Percentiles rank a stretch among this genome's conserved stretches.
phyloP scores from a whole-genome alignment of 495 filamentous ascomycete genomes.

The Lindgomyces ingoldianus region DNA sequence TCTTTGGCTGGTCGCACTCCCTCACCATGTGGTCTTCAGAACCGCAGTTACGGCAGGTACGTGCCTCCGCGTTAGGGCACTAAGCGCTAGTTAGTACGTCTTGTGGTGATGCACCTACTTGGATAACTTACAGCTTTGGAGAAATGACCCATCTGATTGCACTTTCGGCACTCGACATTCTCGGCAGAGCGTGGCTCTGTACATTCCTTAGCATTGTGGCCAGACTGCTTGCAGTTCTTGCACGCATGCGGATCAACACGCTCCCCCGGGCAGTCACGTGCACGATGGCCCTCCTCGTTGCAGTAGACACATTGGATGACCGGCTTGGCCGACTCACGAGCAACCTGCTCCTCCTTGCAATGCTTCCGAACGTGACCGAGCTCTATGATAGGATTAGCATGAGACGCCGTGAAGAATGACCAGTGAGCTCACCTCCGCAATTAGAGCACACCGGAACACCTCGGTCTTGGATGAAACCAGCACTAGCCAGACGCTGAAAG shows the following conservation, averaged over 20 bases:
- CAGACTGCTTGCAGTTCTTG: slow-evolving; percentile 74
- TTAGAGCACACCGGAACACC: slow-evolving; percentile 68
- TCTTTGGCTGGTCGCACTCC: slow-evolving; percentile 59
- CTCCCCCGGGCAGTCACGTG: slow-evolving; percentile 64
- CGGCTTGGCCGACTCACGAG: slow-evolving; percentile 43
- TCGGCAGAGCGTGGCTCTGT: slow-evolving; percentile 70
- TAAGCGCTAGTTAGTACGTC: slow-evolving; percentile 1
- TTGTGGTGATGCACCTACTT: background rate
- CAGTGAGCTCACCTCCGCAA: slow-evolving; percentile 56
- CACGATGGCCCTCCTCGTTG: slow-evolving; percentile 63
- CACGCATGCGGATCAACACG: slow-evolving; percentile 65
- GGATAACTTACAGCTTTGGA: slow-evolving; percentile 57
- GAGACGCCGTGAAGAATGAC: background rate
- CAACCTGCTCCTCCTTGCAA: slow-evolving; percentile 60
- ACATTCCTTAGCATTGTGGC: slow-evolving; percentile 64
- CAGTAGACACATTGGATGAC: slow-evolving; percentile 78
- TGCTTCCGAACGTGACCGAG: slow-evolving; percentile 69
- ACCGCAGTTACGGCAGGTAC: slow-evolving; percentile 57
- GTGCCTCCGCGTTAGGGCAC: slow-evolving; percentile 61
- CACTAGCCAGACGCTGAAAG: slow-evolving; percentile 67
- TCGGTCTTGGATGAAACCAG: slow-evolving; percentile 68
- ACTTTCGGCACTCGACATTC: slow-evolving; percentile 78
- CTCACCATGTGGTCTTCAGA: slow-evolving; percentile 56
- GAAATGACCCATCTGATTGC: slow-evolving; percentile 77
- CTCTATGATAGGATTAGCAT: slow-evolving; percentile 48